These are phyloP conservation scores for Coccomyxa sp. DNA, from an alignment of 139 green algal genomes.

Conservation along the genomic window DNA sequence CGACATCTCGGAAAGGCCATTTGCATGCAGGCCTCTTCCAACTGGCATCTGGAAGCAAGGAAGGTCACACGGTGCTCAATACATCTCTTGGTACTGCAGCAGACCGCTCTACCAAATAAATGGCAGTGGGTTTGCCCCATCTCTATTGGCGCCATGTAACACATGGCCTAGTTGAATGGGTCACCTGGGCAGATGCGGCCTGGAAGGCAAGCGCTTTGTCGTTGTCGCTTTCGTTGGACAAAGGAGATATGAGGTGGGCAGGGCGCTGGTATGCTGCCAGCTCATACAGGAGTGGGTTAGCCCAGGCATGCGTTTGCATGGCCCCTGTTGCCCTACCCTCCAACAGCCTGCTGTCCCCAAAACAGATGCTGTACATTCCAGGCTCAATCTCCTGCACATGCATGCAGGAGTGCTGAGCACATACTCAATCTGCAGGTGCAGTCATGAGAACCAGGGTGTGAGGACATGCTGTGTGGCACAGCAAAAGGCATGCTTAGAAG, in stretches of 20 bases:
- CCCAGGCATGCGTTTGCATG: constrained; percentile 18
- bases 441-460: background rate
- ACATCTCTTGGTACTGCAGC: background rate
- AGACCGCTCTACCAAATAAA: constrained; percentile 5
- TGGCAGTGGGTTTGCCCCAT: too few species aligned
- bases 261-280: constrained; percentile 9
- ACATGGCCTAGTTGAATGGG: background rate
- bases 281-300: constrained; percentile 16
- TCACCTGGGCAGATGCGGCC: too few species aligned
- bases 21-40: too few species aligned
- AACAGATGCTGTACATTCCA: constrained; percentile 36
- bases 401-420: too few species aligned
- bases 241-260: background rate
- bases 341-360: background rate
- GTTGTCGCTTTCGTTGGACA: too few species aligned
- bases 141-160: too few species aligned
- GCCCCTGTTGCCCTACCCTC: background rate
- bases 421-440: too few species aligned
- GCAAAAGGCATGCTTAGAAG: background rate
- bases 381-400: constrained; percentile 35
- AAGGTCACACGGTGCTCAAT: background rate
- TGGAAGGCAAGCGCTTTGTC: too few species aligned
- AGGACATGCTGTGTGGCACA: background rate
- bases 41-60: too few species aligned
- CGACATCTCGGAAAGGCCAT: too few species aligned